These are phyloP conservation scores for Solanum pimpinellifolium DNA, from an alignment of 257 asterid genomes.

Conservation along the genomic window DNA sequence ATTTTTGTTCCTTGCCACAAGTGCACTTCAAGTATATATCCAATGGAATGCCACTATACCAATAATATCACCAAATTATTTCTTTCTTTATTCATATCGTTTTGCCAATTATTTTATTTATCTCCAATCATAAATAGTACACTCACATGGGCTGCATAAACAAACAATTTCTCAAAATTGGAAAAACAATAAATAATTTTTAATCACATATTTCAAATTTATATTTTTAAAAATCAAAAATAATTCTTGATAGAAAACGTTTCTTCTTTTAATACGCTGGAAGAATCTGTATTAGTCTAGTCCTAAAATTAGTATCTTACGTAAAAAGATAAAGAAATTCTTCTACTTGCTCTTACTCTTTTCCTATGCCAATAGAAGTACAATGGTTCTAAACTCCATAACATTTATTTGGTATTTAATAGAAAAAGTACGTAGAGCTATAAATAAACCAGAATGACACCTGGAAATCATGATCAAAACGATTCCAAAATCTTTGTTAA, in stretches of 20 bases:
- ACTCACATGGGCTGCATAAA: constrained; percentile 12
- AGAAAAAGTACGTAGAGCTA: not conserved
- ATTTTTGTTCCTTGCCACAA: not conserved
- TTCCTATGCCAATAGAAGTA: not conserved
- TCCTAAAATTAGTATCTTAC: not conserved
- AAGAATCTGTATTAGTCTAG: not conserved
- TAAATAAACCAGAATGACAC: constrained; percentile 3
- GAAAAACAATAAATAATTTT: too few species aligned
- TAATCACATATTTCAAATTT: not conserved
- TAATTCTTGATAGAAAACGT: not conserved
- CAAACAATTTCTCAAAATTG: not conserved
- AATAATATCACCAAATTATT: not conserved
- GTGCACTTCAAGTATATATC: not conserved
- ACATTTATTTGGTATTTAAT: not conserved
- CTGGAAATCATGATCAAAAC: not conserved
- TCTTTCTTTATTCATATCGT: not conserved
- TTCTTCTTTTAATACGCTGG: not conserved
- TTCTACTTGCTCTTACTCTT: not conserved
- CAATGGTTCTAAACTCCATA: not conserved
- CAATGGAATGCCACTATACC: not conserved
- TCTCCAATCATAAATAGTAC: not conserved
- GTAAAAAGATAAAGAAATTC: not conserved
- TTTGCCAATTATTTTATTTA: not conserved
- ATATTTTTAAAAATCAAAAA: not conserved
- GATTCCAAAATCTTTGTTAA: not conserved